phyloP scores from a whole-genome alignment of 306 rosid genomes.

The apple (Malus domestica) region DNA sequence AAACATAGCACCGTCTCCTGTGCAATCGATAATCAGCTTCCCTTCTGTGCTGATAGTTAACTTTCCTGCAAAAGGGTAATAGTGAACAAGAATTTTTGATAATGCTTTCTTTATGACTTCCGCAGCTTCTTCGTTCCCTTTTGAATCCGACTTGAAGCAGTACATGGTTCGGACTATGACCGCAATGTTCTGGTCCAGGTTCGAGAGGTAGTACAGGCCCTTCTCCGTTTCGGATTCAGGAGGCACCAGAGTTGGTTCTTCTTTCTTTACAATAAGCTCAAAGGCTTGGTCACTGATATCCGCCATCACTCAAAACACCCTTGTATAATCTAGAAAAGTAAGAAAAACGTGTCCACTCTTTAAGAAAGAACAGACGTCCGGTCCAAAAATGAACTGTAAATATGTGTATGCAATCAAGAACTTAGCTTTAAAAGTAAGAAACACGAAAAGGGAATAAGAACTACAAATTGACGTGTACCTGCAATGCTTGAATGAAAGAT shows the following conservation, averaged over 20 bases:
- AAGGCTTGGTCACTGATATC: not conserved
- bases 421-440: not conserved
- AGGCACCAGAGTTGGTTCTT: constrained; percentile 42
- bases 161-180: constrained; percentile 53
- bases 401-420: not conserved
- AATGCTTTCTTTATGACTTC: constrained; percentile 43
- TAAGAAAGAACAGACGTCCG: not conserved
- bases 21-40: constrained; percentile 69
- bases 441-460: not conserved
- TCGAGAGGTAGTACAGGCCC: constrained; percentile 65
- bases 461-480: not conserved
- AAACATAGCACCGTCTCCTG: constrained; percentile 71
- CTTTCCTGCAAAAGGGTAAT: constrained; percentile 62
- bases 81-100: constrained; percentile 62
- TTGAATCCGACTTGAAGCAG: constrained; percentile 42
- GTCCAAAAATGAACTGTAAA: not conserved
- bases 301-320: constrained; percentile 29
- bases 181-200: constrained; percentile 75
- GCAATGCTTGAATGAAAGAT: not conserved
- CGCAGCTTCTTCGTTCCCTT: constrained; percentile 54
- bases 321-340: not conserved
- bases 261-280: constrained; percentile 38
- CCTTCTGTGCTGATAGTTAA: constrained; percentile 53
- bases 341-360: not conserved
- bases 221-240: constrained; percentile 55